These are phyloP conservation scores for Geum urbanum DNA, from an alignment of 306 rosid species.

Conservation along the genomic window DNA sequence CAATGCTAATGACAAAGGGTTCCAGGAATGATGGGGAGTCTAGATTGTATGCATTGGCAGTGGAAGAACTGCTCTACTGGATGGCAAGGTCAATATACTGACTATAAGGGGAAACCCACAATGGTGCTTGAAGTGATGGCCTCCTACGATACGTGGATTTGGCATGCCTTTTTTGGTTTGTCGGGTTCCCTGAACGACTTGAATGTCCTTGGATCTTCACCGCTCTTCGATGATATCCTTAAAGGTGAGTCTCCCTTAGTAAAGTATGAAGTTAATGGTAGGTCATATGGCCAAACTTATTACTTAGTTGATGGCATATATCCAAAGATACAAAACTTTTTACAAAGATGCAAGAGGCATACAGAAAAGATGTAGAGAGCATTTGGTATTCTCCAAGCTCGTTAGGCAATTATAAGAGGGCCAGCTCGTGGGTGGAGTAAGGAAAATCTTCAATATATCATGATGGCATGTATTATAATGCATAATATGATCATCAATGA, in stretches of 20 bases:
- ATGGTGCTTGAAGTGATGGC: background rate
- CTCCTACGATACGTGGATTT: background rate
- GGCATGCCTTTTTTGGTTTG: background rate
- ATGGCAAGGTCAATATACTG: background rate
- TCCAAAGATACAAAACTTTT: background rate
- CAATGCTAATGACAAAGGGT: background rate
- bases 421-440: background rate
- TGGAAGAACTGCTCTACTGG: background rate
- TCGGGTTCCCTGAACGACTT: background rate
- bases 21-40: background rate
- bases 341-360: background rate
- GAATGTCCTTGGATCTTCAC: background rate
- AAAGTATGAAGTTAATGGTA: background rate
- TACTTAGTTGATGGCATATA: background rate
- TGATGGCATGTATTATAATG: background rate
- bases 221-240: background rate
- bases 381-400: background rate
- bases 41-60: background rate
- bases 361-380: background rate
- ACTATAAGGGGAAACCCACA: background rate
- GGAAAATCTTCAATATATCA: background rate
- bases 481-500: background rate
- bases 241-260: background rate
- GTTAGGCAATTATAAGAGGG: background rate
- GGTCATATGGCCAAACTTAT: background rate